phyloP scores from a whole-genome alignment of 768 basidiomycete species.

The Mycena vitilis region DNA sequence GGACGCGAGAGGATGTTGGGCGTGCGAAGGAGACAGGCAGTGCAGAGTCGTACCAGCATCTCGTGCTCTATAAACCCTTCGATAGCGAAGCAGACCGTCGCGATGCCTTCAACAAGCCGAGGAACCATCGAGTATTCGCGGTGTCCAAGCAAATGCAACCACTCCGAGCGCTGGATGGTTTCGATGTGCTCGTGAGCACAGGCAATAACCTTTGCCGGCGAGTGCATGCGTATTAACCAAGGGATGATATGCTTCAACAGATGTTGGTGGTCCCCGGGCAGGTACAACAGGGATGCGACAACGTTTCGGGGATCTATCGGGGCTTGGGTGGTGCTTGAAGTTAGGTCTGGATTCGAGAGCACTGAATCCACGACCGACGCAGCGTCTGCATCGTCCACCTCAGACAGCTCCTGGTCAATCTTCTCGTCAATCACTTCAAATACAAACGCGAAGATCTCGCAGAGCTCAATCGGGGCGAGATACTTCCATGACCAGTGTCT shows the following conservation, averaged over 20 bases:
- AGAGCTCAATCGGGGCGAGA: constrained; percentile 18
- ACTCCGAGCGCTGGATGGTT: no score
- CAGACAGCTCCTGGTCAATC: neutral
- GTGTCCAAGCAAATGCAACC: no score
- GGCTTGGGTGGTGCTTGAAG: neutral
- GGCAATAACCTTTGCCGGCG: no score
- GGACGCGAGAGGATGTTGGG: constrained; percentile 20
- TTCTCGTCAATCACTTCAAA: constrained; percentile 23
- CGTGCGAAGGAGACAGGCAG: constrained; percentile 15
- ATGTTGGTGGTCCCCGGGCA: no score
- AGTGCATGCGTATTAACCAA: no score
- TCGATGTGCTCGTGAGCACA: no score
- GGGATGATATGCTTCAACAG: no score
- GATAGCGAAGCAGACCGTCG: neutral
- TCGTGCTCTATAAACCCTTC: constrained; percentile 5
- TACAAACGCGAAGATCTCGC: constrained; percentile 7
- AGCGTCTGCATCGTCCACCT: neutral
- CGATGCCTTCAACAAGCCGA: no score
- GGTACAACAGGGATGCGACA: no score
- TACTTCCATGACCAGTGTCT: constrained; percentile 32
- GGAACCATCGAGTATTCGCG: no score
- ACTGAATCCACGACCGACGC: neutral
- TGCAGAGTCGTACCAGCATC: constrained; percentile 5
- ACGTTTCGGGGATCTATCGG: neutral
- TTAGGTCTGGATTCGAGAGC: neutral